Conservation (phyloP, 164 flowering plant species). For the Aristolochia californica region DNA sequence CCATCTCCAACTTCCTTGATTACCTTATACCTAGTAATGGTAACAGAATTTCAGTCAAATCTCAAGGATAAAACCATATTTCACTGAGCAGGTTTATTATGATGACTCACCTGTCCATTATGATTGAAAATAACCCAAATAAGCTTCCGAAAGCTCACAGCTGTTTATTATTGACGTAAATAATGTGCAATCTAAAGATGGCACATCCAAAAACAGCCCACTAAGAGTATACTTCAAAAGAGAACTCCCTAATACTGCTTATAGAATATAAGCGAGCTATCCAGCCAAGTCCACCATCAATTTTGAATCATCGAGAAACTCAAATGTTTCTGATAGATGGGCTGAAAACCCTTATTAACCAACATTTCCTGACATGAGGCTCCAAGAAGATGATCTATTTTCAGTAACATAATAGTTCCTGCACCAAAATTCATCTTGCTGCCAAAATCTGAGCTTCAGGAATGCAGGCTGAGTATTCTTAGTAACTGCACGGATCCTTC, state of each 20-base stretch:
- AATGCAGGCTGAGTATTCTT: too few relatives aligned
- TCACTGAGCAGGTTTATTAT: background rate
- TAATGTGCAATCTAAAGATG: slow-evolving; percentile 7
- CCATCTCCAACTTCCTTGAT: slow-evolving; percentile 99
- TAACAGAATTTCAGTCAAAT: background rate
- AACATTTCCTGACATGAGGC: slow-evolving; percentile 9
- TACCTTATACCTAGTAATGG: slow-evolving; percentile 57
- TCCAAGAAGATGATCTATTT: slow-evolving; percentile 6
- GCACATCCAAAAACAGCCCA: slow-evolving; percentile 10
- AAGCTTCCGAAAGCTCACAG: slow-evolving; percentile 13
- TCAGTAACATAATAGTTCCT: background rate
- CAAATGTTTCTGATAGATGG: slow-evolving; percentile 21
- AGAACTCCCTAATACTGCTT: slow-evolving; percentile 10
- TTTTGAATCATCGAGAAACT: slow-evolving; percentile 15
- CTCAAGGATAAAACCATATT: too few relatives aligned
- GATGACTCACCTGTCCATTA: slow-evolving; percentile 71
- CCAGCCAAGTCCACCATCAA: slow-evolving; percentile 37
- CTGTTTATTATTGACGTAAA: slow-evolving; percentile 28
- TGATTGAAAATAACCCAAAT: slow-evolving; percentile 10
- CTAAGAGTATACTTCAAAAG: slow-evolving; percentile 9
- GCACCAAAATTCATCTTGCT: too few relatives aligned
- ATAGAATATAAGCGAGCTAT: slow-evolving; percentile 12
- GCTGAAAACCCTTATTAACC: slow-evolving; percentile 41
- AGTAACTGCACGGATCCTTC: too few relatives aligned
- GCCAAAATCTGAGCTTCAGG: too few relatives aligned